phyloP scores from a whole-genome alignment of 1,284 basidiomycete genomes.

The Chiua sp. region DNA sequence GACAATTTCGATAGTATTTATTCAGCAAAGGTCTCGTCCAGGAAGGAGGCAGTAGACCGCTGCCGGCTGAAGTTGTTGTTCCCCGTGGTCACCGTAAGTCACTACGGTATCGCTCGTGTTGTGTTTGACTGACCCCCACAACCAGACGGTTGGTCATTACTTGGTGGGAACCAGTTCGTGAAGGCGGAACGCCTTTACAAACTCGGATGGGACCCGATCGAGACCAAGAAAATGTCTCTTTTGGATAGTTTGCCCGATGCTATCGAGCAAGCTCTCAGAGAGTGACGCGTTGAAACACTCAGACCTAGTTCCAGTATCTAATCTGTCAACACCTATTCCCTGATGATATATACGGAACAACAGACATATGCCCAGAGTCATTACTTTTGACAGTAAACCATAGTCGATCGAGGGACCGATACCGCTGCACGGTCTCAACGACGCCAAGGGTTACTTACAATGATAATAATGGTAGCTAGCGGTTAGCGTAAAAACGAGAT shows the following conservation, averaged over 20 bases:
- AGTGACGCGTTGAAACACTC: neutral
- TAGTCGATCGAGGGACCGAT: neutral
- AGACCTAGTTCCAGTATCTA: neutral
- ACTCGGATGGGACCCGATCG: constrained; percentile 45
- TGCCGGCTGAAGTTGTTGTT: constrained; percentile 39
- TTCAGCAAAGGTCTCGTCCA: constrained; percentile 41
- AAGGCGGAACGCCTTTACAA: constrained; percentile 40
- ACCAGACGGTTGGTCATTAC: constrained; percentile 44
- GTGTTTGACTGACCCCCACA: constrained; percentile 1
- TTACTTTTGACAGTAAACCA: constrained; percentile 5
- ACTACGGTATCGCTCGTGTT: neutral
- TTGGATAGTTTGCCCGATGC: constrained; percentile 41
- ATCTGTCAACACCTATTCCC: constrained; percentile 5
- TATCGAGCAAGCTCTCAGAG: constrained; percentile 37
- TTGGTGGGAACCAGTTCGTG: constrained; percentile 44
- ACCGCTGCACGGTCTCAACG: neutral
- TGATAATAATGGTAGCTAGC: constrained; percentile 3
- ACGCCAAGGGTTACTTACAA: constrained; percentile 7
- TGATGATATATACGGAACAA: constrained; percentile 12
- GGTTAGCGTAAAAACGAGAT: constrained; percentile 23
- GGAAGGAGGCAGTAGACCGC: constrained; percentile 39
- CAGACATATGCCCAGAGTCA: neutral
- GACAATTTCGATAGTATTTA: constrained; percentile 35
- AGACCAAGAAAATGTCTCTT: constrained; percentile 38
- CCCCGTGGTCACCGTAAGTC: constrained; percentile 43